These are phyloP conservation scores for Rutstroemia sp. DNA, from an alignment of 2,329 filamentous ascomycete species.

Conservation along the genomic window DNA sequence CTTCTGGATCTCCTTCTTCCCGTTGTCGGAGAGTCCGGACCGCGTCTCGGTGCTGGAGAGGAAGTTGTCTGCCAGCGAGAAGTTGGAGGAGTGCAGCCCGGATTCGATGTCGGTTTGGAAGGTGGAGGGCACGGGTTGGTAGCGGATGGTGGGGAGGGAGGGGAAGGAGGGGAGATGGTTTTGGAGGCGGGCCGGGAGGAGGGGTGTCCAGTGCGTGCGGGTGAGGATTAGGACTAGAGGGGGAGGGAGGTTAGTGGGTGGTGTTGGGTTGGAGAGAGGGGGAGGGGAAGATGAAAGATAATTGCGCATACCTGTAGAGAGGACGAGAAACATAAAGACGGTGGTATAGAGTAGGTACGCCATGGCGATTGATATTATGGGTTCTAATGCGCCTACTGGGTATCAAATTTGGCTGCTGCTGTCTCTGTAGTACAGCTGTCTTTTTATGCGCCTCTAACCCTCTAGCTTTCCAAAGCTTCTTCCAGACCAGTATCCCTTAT, in stretches of 20 bases:
- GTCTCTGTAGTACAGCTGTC: background rate
- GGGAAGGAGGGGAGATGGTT: constrained; percentile 50
- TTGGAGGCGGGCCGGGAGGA: constrained; percentile 34
- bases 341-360: constrained; percentile 73
- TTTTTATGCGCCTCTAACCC: too few species aligned
- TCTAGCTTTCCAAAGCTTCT: too few species aligned
- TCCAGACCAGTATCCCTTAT: too few species aligned
- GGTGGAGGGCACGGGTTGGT: constrained; percentile 66
- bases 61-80: constrained; percentile 77
- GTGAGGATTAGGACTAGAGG: constrained; percentile 67
- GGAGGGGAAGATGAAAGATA: background rate
- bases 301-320: constrained; percentile 55
- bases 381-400: background rate
- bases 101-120: constrained; percentile 84
- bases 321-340: constrained; percentile 62
- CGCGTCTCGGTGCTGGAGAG: constrained; percentile 64
- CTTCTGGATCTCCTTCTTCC: constrained; percentile 73
- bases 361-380: constrained; percentile 29
- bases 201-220: constrained; percentile 67
- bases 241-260: constrained; percentile 10
- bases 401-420: background rate
- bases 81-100: constrained; percentile 74
- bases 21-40: constrained; percentile 70
- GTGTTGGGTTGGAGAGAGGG: background rate
- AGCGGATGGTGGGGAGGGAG: constrained; percentile 55